Conservation (phyloP, 2,329 filamentous ascomycete species). For the Corynespora cassiicola region DNA sequence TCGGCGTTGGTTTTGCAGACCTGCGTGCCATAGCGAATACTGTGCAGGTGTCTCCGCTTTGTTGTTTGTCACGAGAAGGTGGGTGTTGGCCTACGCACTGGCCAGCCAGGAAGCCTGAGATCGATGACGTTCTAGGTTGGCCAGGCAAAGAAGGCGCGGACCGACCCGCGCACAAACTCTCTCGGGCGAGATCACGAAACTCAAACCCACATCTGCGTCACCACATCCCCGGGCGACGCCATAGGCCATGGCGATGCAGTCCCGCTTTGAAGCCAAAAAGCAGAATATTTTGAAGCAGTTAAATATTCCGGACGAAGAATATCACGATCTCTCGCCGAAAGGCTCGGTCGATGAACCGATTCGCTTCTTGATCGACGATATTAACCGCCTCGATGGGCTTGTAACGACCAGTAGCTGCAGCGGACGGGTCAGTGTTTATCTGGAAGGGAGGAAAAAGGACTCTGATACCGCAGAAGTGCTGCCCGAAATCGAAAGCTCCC, state of each 20-base stretch:
- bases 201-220: constrained; percentile 8
- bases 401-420: constrained; percentile 95
- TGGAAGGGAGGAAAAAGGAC: constrained; percentile 72
- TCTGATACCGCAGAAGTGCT: constrained; percentile 4
- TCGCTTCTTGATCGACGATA: constrained; percentile 74
- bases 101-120: constrained; percentile 1
- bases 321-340: constrained; percentile 87
- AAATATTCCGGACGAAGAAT: constrained; percentile 70
- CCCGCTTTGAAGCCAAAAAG: constrained; percentile 64
- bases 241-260: constrained; percentile 36
- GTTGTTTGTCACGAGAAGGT: neutral
- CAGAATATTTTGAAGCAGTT: constrained; percentile 74
- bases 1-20: constrained; percentile 20
- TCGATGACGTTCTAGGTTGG: constrained; percentile 10
- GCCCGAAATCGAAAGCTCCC: constrained; percentile 32
- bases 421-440: constrained; percentile 84
- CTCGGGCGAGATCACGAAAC: constrained; percentile 1
- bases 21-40: constrained; percentile 37
- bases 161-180: constrained; percentile 5
- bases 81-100: constrained; percentile 4
- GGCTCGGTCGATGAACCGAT: constrained; percentile 84
- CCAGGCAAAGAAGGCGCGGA: constrained; percentile 7
- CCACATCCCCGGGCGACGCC: neutral
- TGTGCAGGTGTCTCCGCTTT: neutral
- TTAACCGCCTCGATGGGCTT: constrained; percentile 76